Base-by-base conservation (phyloP, 2,329 filamentous ascomycete genomes). In the Beauveria caledonica region DNA sequence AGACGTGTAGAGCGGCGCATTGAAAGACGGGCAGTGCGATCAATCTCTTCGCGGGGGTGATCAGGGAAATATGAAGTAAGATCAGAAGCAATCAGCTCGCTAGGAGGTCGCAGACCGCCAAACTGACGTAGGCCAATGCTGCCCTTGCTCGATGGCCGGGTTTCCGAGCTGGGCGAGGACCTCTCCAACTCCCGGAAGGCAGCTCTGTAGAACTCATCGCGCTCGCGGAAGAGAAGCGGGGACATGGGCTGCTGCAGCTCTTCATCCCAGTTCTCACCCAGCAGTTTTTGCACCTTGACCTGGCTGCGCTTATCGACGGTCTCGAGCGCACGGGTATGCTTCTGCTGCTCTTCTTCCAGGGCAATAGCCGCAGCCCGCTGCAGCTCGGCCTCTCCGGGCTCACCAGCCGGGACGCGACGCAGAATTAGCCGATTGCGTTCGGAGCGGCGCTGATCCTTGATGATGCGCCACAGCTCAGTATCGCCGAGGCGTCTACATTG, bases 11-110 rank as follows among this genome's bases (percentile, higher is more conserved):
- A 97, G 66, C 94, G 85, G 66, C 93, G 85, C 73, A 97, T 88
- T 0, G 93, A 97, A 74, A 97, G 84, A 53, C 94, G 89, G 64
- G 96, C 92, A 0, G 94, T 97, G 67, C 92, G 89, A 73, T 97
- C 94, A 70, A 99, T 97, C 67, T 96, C 91, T 71, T 96, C 92
- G 60, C 90, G 87, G 54, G 92, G 86, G 68, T 97, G 93, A 69
- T 96, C 92, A 0, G 94, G 94, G 80, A 99, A 99, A 78, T 97
- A 99, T 0, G 92, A 96, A 1, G 91, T 94, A 62, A 99, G 79
- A 71, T 99, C 94, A 23, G 94, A 96, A 27, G 93, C 93, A 70
- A 99, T 99, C 71, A 99, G 84, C 77, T 99, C 94, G 76, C 93
- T 97, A 1, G 94, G 94, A 19, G 94, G 94, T 67, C 94, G 83